Evolutionary conservation across 2,329 filamentous ascomycete genomes (phyloP), one percentile per base, ranked within the genome.

Genomic region (Colletotrichum sp.): DNA sequence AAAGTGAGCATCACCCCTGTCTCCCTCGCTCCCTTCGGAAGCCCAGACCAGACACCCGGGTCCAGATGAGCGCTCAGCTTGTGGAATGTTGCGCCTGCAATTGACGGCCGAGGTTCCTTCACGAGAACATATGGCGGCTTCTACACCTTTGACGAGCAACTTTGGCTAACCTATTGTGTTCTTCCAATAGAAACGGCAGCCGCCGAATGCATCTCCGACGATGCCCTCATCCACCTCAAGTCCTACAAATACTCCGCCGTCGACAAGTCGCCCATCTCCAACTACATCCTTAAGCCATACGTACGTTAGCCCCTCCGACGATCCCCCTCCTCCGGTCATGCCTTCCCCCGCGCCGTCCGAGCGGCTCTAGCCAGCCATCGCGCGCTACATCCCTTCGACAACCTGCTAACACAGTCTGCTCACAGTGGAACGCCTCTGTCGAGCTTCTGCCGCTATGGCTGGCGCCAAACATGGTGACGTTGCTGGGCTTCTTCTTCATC

Each of bases 231-330:
- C 76, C 96, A 98, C 84, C 93, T 99, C 81, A 97, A 96, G 86
- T 93, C 94, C 76, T 99, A 99, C 92, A 98, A 98, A 84, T 99
- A 99, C 86, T 98, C 96, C 80, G 95, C 94, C 81, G 96, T 99
- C 85, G 97, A 99, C 89, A 96, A 98, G 86, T 98, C 96, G 67
- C 94, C 94, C 77, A 92, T 98, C 75, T 99, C 97, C 73, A 92
- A 96, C 85, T 98, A 99, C 86, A 95, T 99, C 83, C 91, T 99
- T 67, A 94, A 94, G 80, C 96, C 98, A 83, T 99, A 98, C 88
- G 97, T 99, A 94, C 84, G 94, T 48, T 87, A 60, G 55, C 75
- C 76, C 65, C 59, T 76, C 74, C 74, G 65, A 65, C 65, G 64
- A 75, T 59, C 75, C 52, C 52, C 60, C 61, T 72, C 43, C 34